Percentiles rank a stretch among this genome's conserved stretches.
Conservation (phyloP, 179 eudicot species). For the Beta corolliflora region DNA sequence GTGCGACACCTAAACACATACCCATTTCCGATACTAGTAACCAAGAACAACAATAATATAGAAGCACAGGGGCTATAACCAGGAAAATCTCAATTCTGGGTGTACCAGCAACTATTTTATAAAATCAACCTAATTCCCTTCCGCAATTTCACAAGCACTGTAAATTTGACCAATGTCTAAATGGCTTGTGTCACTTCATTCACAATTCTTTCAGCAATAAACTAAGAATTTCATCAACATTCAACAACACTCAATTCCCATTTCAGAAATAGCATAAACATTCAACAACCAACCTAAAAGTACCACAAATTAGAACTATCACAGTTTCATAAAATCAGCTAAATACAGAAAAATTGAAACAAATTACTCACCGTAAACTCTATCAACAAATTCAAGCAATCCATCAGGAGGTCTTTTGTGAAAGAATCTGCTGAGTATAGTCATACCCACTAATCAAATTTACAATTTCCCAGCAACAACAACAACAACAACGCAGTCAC, state of each 20-base stretch:
- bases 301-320: not conserved
- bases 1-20: not conserved
- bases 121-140: not conserved
- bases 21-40: not conserved
- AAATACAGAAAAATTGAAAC: not conserved
- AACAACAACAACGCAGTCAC: constrained; percentile 7
- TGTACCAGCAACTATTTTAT: not conserved
- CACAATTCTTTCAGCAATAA: not conserved
- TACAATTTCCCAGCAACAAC: constrained; percentile 1
- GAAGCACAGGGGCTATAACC: not conserved
- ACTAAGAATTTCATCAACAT: not conserved
- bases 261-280: not conserved
- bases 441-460: constrained; percentile 39
- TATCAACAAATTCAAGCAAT: constrained; percentile 87
- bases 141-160: not conserved
- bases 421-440: constrained; percentile 94
- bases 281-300: not conserved
- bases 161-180: not conserved
- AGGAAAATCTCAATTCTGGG: not conserved
- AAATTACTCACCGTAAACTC: constrained; percentile 77
- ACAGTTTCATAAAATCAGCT: not conserved
- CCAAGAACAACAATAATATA: not conserved
- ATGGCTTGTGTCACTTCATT: not conserved
- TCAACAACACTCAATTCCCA: not conserved
- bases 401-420: constrained; percentile 95